A percentile compares a stretch with the other conserved stretches of the same genome.
Evolutionary conservation across 257 asterid genomes (phyloP).

Genomic region (Eustoma russellianum): DNA sequence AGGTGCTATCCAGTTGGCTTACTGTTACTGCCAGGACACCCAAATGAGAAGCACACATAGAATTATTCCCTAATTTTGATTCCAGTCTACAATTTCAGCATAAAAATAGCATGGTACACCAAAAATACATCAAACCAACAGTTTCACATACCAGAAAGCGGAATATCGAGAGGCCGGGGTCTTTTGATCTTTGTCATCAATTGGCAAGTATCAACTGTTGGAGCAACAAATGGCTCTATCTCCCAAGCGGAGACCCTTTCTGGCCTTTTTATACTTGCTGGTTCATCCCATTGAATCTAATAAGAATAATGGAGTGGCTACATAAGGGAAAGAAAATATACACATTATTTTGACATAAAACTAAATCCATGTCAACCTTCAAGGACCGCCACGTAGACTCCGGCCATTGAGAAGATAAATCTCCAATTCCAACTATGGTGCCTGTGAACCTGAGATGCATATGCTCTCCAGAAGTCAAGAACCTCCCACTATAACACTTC

Average conservation of each 20-base stretch:
- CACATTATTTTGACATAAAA: background rate
- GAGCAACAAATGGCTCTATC: constrained; percentile 62
- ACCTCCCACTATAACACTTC: background rate
- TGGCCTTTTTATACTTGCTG: constrained; percentile 43
- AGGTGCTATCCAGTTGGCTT: constrained; percentile 24
- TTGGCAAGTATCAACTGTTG: constrained; percentile 34
- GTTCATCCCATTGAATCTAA: constrained; percentile 85
- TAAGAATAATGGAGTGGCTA: background rate
- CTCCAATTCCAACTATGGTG: constrained; percentile 58
- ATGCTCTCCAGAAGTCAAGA: background rate
- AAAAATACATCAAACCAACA: constrained; percentile 4
- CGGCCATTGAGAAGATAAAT: constrained; percentile 55
- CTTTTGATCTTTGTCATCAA: constrained; percentile 44
- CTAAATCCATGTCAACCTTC: constrained; percentile 33
- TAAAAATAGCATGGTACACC: background rate
- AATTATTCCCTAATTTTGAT: constrained; percentile 24
- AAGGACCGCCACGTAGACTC: constrained; percentile 69
- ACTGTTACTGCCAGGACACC: constrained; percentile 31
- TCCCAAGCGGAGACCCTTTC: constrained; percentile 82
- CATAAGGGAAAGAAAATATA: background rate
- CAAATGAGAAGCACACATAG: constrained; percentile 26
- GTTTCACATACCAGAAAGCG: constrained; percentile 32
- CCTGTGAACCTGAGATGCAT: constrained; percentile 54
- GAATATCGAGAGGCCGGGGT: constrained; percentile 55
- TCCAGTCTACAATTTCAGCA: constrained; percentile 7